A percentile compares a stretch with the other conserved stretches of the same genome.
phyloP scores from a whole-genome alignment of 352 stramenopile species.

The Globisporangium ultimum region DNA sequence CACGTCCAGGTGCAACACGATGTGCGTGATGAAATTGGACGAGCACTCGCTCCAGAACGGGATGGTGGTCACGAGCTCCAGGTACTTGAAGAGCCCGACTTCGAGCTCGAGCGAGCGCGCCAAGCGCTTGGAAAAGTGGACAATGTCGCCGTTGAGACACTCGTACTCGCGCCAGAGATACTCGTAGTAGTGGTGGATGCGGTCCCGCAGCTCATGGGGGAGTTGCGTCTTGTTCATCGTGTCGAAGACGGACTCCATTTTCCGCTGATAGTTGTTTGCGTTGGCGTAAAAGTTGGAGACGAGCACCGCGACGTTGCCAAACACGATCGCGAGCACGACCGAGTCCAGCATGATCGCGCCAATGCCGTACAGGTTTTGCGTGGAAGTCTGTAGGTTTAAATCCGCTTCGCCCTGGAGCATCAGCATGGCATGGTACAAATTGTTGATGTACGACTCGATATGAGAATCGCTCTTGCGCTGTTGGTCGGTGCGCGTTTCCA shows the following conservation, averaged over 20 bases:
- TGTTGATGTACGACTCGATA: neutral
- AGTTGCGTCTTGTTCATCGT: slow-evolving; percentile 8
- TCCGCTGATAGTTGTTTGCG: slow-evolving; percentile 15
- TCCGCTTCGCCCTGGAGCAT: slow-evolving; percentile 8
- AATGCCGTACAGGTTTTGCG: slow-evolving; percentile 36
- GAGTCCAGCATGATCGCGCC: slow-evolving; percentile 40
- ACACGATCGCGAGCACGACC: slow-evolving; percentile 50
- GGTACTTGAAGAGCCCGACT: slow-evolving; percentile 59
- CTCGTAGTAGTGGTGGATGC: slow-evolving; percentile 51
- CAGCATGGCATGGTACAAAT: slow-evolving; percentile 10
- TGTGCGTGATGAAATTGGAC: slow-evolving; percentile 64
- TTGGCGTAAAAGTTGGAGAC: slow-evolving; percentile 58
- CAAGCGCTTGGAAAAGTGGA: slow-evolving; percentile 43
- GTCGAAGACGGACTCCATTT: slow-evolving; percentile 10
- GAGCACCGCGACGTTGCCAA: slow-evolving; percentile 54
- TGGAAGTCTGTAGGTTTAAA: slow-evolving; percentile 6
- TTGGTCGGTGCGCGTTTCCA: neutral
- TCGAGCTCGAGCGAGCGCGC: slow-evolving; percentile 54
- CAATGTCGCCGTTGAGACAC: slow-evolving; percentile 53
- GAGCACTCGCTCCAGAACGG: slow-evolving; percentile 53
- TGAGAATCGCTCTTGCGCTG: slow-evolving; percentile 4
- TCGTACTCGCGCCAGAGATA: slow-evolving; percentile 67
- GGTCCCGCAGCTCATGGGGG: neutral
- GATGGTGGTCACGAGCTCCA: slow-evolving; percentile 56
- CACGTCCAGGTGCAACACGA: slow-evolving; percentile 49